Evolutionary conservation across 2,329 filamentous ascomycete genomes (phyloP).

Genomic region (Tolypocladium sp.): DNA sequence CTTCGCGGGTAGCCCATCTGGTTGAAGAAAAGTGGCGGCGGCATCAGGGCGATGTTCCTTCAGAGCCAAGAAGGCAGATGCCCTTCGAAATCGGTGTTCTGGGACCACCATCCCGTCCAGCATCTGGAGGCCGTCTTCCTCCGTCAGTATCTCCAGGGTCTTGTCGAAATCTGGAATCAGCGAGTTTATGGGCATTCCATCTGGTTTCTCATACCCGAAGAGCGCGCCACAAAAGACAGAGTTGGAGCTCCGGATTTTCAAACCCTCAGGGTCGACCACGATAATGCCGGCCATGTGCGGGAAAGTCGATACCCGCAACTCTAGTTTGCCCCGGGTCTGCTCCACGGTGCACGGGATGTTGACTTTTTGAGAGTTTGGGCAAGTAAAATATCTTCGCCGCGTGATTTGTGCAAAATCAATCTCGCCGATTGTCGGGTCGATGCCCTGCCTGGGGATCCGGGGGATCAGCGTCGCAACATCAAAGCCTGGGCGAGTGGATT

Average conservation of each 20-base stretch:
- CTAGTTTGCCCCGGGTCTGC: conserved; percentile 57
- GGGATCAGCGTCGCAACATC: conserved; percentile 74
- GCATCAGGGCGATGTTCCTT: conserved; percentile 76
- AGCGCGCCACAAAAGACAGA: conserved; percentile 87
- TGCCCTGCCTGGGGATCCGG: conserved; percentile 67
- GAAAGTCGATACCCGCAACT: conserved; percentile 83
- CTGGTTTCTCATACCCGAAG: conserved; percentile 79
- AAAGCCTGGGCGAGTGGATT: conserved; percentile 55
- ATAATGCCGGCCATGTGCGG: conserved; percentile 97
- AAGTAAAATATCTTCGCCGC: conserved; percentile 73
- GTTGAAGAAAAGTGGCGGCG: conserved; percentile 68
- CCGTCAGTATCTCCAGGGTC: conserved; percentile 69
- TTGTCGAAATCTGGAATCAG: conserved; percentile 83
- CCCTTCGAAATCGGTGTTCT: conserved; percentile 89
- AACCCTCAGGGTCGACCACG: conserved; percentile 69
- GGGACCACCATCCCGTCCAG: conserved; percentile 94
- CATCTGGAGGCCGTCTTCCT: conserved; percentile 76
- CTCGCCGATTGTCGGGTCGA: conserved; percentile 59
- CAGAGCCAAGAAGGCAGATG: conserved; percentile 73
- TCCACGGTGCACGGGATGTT: conserved; percentile 81
- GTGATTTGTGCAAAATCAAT: conserved; percentile 70
- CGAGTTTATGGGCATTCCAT: conserved; percentile 69
- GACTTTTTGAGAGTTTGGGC: conserved; percentile 64
- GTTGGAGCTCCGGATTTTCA: conserved; percentile 86
- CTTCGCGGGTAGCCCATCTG: conserved; percentile 73